phyloP scores from a whole-genome alignment of 2,329 filamentous ascomycete genomes.

The Alternaria viburni region DNA sequence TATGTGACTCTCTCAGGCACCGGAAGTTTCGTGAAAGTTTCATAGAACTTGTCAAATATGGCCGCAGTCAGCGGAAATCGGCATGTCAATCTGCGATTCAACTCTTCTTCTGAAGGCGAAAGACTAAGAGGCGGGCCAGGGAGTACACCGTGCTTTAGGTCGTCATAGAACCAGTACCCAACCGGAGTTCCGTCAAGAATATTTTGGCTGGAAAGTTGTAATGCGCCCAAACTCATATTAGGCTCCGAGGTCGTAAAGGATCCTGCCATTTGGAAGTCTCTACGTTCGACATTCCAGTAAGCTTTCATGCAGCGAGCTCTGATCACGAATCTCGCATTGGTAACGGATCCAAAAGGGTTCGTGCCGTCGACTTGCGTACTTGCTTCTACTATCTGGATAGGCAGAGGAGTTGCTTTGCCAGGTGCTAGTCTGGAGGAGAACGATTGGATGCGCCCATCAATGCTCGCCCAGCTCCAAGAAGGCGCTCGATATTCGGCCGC shows the following conservation, averaged over 20 bases:
- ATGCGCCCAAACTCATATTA: no score
- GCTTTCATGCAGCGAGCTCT: no score
- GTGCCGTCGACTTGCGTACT: no score
- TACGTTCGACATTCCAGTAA: no score
- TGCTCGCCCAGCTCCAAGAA: no score
- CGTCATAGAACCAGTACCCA: background rate
- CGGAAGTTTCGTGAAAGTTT: background rate
- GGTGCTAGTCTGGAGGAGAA: accelerated
- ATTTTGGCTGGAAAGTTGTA: accelerated
- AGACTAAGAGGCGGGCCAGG: background rate
- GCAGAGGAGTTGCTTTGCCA: no score
- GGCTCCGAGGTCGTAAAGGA: background rate
- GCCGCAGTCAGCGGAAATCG: background rate
- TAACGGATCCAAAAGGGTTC: no score
- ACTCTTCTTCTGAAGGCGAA: background rate
- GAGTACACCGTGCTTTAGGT: background rate
- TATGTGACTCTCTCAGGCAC: background rate
- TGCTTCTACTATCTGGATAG: no score
- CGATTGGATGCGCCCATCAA: no score
- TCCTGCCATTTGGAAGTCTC: accelerated
- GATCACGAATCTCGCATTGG: no score
- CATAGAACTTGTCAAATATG: no score
- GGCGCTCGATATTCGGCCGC: no score
- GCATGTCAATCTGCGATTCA: background rate
- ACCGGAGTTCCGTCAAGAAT: background rate